Percentiles rank a stretch among this genome's conserved stretches.
These are phyloP conservation scores for Arachnopeziza araneosa DNA, from an alignment of 2,329 filamentous ascomycete genomes.

Conservation along the genomic window DNA sequence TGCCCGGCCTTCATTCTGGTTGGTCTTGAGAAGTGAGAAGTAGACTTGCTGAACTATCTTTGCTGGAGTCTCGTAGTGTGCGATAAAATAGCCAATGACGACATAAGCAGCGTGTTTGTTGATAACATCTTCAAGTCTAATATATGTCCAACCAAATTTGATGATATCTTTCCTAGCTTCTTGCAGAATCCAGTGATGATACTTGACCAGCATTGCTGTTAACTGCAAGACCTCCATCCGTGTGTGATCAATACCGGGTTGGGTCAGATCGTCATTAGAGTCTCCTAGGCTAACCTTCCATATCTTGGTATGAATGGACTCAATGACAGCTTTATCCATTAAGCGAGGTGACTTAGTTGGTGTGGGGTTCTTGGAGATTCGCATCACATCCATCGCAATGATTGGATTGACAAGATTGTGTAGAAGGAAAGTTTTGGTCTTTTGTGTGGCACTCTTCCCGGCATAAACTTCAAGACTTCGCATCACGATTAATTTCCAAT, in stretches of 20 bases:
- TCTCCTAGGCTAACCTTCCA: conserved; percentile 88
- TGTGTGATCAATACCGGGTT: conserved; percentile 88
- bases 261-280: conserved; percentile 73
- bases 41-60: conserved; percentile 98
- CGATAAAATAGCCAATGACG: conserved; percentile 95
- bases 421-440: conserved; percentile 87
- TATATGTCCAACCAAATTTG: conserved; percentile 98
- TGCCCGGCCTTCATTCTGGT: conserved; percentile 88
- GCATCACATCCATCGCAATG: conserved; percentile 91
- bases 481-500: conserved; percentile 75
- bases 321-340: conserved; percentile 81
- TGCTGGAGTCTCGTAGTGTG: conserved; percentile 88
- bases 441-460: conserved; percentile 71
- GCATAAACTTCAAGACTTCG: conserved; percentile 86
- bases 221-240: conserved; percentile 94
- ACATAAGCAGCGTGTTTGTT: conserved; percentile 99
- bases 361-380: conserved; percentile 60
- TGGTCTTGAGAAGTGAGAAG: conserved; percentile 81
- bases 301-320: conserved; percentile 84
- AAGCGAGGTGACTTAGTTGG: conserved; percentile 59
- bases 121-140: conserved; percentile 95
- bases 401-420: conserved; percentile 94
- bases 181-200: conserved; percentile 80
- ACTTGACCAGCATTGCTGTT: conserved; percentile 91
- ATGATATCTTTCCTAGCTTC: conserved; percentile 97